phyloP scores from a whole-genome alignment of 176 grass and related monocot species.

The Avena sativa region DNA sequence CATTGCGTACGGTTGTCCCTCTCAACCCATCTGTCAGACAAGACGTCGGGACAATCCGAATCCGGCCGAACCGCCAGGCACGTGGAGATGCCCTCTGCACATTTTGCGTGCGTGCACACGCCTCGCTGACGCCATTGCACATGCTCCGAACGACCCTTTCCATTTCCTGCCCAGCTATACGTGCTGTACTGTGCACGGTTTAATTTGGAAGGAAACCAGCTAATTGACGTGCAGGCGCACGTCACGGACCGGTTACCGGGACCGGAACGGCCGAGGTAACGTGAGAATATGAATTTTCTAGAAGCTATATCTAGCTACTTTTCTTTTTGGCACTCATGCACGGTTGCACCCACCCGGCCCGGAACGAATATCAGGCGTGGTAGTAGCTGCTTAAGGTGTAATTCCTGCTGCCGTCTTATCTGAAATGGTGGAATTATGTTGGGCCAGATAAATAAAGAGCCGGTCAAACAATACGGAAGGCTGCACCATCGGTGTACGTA shows the following conservation, averaged over 20 bases:
- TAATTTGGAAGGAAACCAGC: neutral
- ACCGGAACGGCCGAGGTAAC: neutral
- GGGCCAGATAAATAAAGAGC: too few species aligned
- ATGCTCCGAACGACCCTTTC: neutral
- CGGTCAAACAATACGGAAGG: too few species aligned
- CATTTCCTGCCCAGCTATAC: neutral
- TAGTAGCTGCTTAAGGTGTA: too few species aligned
- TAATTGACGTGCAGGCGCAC: neutral
- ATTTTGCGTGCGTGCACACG: slow-evolving; percentile 19
- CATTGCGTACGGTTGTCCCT: neutral
- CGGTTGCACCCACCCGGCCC: neutral
- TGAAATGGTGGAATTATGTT: too few species aligned
- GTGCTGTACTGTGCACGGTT: too few species aligned
- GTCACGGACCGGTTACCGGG: neutral
- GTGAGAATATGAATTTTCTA: neutral
- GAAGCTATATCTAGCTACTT: neutral
- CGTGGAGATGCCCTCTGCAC: neutral
- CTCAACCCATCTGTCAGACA: neutral
- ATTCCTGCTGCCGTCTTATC: too few species aligned
- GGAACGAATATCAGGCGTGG: too few species aligned
- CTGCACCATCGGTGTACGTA: too few species aligned
- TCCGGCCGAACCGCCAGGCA: neutral
- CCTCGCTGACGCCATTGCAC: neutral
- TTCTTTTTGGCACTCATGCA: too few species aligned
- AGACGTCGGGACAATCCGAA: neutral